Base-by-base conservation (phyloP, 2,329 filamentous ascomycete species). In the Arthrobotrys conoides region DNA sequence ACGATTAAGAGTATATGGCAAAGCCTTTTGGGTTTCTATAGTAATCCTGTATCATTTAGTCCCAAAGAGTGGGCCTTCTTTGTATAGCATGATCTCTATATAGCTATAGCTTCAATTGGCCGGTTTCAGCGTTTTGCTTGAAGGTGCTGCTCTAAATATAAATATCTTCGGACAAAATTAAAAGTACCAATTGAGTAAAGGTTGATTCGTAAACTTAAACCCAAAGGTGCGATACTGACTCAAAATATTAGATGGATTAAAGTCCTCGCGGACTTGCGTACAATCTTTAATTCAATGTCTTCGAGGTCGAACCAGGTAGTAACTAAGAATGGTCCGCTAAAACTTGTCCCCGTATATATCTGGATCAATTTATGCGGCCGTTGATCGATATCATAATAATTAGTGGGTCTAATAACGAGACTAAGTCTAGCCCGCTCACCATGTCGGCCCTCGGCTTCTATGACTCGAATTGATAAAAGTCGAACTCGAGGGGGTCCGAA, bases 311-410 rank as follows among this genome's bases (percentile, higher is more conserved):
- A 55, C 27, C 24, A 55, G 33, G 24, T 5, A 30, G 5, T 12
- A 33, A 14, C 51, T 24, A 55, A 33, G 27, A 55, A 55, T 55
- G 14, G 5, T 24, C 51, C 16, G 51, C 51, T 24, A 16, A 55
- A 55, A 18, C 51, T 33, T 24, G 12, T 18, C 30, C 51, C 24
- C 51, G 51, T 33, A 10, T 55, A 55, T 55, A 55, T 55, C 27
- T 55, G 24, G 27, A 30, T 55, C 22, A 33, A 55, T 55, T 55
- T 55, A 55, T 16, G 51, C 51, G 51, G 24, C 53, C 30, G 53
- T 22, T 38, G 30, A 20, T 22, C 22, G 44, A 46, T 46, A 46
- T 46, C 20, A 46, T 46, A 30, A 38, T 38, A 4, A 9, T 22
- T 38, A 22, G 27, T 36, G 27, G 53, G 53, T 59, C 53, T 30